Evolutionary conservation across 2,329 filamentous ascomycete species (phyloP).

Genomic region (Xylariaceae sp.): DNA sequence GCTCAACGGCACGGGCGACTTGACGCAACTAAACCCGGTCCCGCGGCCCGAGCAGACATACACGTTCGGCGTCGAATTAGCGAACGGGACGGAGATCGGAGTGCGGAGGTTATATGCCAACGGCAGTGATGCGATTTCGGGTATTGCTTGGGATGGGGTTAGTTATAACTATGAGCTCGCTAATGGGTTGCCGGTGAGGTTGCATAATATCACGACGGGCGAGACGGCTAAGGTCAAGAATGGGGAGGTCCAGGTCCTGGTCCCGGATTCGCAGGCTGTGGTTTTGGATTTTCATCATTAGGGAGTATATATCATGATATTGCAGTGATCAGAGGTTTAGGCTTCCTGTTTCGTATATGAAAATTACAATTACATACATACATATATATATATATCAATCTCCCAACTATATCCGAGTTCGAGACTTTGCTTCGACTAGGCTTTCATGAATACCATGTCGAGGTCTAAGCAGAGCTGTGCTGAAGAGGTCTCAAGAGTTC

Average conservation of each 20-base stretch:
- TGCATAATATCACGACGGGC: slow-evolving; percentile 52
- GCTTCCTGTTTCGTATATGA: too few relatives aligned
- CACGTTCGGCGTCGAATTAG: slow-evolving; percentile 35
- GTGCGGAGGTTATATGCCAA: slow-evolving; percentile 55
- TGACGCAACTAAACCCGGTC: slow-evolving; percentile 24
- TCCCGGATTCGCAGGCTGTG: slow-evolving; percentile 42
- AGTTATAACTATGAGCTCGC: slow-evolving; percentile 60
- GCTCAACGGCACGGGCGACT: slow-evolving; percentile 34
- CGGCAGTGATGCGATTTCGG: slow-evolving; percentile 60
- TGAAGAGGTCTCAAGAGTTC: too few relatives aligned
- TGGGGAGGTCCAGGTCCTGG: slow-evolving; percentile 36
- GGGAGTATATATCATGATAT: too few relatives aligned
- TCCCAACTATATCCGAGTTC: too few relatives aligned
- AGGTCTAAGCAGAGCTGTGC: too few relatives aligned
- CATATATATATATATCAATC: too few relatives aligned
- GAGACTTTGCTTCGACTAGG: too few relatives aligned
- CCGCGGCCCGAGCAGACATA: slow-evolving; percentile 37
- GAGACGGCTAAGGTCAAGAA: slow-evolving; percentile 38
- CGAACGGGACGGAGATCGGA: slow-evolving; percentile 16
- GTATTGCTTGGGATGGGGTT: slow-evolving; percentile 57
- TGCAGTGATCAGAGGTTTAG: too few relatives aligned
- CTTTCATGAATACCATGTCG: too few relatives aligned
- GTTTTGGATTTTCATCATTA: slow-evolving; percentile 30
- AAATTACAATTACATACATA: too few relatives aligned
- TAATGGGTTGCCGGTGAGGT: slow-evolving; percentile 47